Evolutionary conservation across 768 basidiomycete species (phyloP), one percentile per base, ranked within the genome.

Genomic region (Suillus brevipes): DNA sequence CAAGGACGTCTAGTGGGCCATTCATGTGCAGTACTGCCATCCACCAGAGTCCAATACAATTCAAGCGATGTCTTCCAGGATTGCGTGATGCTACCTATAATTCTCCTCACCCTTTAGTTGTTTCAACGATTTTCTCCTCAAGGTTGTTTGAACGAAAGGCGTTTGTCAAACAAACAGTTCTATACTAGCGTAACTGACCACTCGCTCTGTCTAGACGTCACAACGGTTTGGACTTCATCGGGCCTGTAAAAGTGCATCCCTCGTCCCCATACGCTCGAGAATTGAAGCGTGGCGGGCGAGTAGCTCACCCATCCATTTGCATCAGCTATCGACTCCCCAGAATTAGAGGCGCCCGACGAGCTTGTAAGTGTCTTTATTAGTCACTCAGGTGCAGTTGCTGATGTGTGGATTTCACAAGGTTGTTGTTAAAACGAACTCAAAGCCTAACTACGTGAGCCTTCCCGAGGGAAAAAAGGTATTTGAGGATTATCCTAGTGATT

Each of bases 261-360:
- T 76, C 0, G 79, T 79, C 16, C 88, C 89, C 68, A 91, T 81
- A 25, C 84, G 83, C 68, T 92, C 90, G 63, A 91, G 74, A 62
- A 89, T 72, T 31, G 77, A 73, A 0, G 85, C 89, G 66, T 85
- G 85, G 18, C 84, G 83, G 16, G 79, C 68, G 56, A 87, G 77
- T n/a, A 93, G 82, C 43, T 85, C 83, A 47, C 78, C 68, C 89
- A 89, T 63, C 89, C 89, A 4, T 90, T 89, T 66, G 88, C 88
- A 10, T 87, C 87, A 36, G 87, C 82, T 0, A 88, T 89, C 60
- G 89, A 89, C 63, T 80, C 80, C 5, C 87, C 87, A 3, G 79
- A 83, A n/a, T 80, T 89, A 16, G 80, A 82, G 42, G 65, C 70
- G 0, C 86, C 88, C 2, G 77, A 82, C 13, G 79, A 78, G 16